Evolutionary conservation across 805 yeast species (phyloP).

Genomic region (Jamesozyma gamospora): DNA sequence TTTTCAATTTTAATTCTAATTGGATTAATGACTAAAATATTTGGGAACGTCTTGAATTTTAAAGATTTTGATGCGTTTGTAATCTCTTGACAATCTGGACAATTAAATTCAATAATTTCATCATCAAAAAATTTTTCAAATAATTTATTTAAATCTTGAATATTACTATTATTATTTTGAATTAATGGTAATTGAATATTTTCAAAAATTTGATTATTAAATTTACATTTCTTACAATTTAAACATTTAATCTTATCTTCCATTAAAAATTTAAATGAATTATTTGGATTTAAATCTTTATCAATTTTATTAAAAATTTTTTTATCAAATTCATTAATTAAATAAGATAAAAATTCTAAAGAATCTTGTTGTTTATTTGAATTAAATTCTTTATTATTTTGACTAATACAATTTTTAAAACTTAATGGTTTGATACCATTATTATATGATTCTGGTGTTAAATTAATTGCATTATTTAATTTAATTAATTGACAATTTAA

Average conservation of each 20-base stretch:
- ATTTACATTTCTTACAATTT: slow-evolving; percentile 51
- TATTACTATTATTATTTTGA: slow-evolving; percentile 30
- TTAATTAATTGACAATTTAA: slow-evolving; percentile 69
- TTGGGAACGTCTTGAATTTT: slow-evolving; percentile 45
- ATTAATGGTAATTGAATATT: slow-evolving; percentile 47
- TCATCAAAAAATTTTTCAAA: slow-evolving; percentile 43
- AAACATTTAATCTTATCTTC: slow-evolving; percentile 50
- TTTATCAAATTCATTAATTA: slow-evolving; percentile 53
- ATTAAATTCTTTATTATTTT: slow-evolving; percentile 69
- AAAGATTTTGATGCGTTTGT: slow-evolving; percentile 19
- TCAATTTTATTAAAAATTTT: slow-evolving; percentile 23
- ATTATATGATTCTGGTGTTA: slow-evolving; percentile 46
- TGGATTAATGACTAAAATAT: slow-evolving; percentile 59
- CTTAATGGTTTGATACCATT: slow-evolving; percentile 67
- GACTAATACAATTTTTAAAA: slow-evolving; percentile 69
- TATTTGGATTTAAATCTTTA: slow-evolving; percentile 34
- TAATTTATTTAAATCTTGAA: slow-evolving; percentile 40
- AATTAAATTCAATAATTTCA: slow-evolving; percentile 54
- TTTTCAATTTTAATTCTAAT: slow-evolving; percentile 70
- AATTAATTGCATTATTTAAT: slow-evolving; percentile 61
- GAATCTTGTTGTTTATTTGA: slow-evolving; percentile 94
- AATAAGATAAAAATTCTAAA: slow-evolving; percentile 69
- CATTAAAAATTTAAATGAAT: slow-evolving; percentile 51
- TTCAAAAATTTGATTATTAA: slow-evolving; percentile 48
- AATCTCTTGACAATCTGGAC: slow-evolving; percentile 42